A percentile compares a stretch with the other conserved stretches of the same genome.
Conservation (phyloP, 257 asterid species). For the Fraxinus anomala region DNA sequence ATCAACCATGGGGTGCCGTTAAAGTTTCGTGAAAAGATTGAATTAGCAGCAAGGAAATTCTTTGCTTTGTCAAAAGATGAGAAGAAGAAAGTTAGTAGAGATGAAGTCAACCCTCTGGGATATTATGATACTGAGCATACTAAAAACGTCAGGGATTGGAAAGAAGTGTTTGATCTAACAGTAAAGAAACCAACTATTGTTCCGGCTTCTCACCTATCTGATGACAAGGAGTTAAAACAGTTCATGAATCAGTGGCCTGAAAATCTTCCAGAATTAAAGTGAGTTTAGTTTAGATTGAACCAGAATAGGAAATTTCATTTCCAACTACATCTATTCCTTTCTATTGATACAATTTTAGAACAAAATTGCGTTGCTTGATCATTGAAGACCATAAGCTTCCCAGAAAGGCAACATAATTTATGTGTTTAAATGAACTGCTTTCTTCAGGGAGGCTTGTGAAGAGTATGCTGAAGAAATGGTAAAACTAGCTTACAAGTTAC, state of each 20-base stretch:
- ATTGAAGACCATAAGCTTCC: neutral
- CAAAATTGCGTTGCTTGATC: neutral
- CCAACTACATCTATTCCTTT: no score
- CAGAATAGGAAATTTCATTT: neutral
- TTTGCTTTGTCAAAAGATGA: conserved; percentile 59
- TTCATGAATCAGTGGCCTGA: conserved; percentile 56
- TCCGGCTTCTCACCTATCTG: conserved; percentile 53
- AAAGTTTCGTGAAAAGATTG: conserved; percentile 43
- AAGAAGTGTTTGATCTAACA: conserved; percentile 67
- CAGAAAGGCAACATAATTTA: neutral
- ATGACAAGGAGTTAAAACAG: conserved; percentile 42
- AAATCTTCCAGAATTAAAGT: conserved; percentile 53
- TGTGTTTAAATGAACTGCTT: neutral
- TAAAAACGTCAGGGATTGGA: conserved; percentile 75
- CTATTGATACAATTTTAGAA: neutral
- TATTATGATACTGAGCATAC: conserved; percentile 70
- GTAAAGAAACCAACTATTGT: conserved; percentile 43
- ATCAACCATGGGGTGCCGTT: conserved; percentile 77
- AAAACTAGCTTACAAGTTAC: conserved; percentile 50
- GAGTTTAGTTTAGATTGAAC: neutral
- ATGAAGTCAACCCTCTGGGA: conserved; percentile 51
- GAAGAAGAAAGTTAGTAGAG: conserved; percentile 52
- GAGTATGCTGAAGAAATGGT: conserved; percentile 52
- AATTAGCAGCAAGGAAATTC: conserved; percentile 50
- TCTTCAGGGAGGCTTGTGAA: conserved; percentile 57